These are phyloP conservation scores for Aurifilum marmelostoma DNA, from an alignment of 2,329 filamentous ascomycete species.

Conservation along the genomic window DNA sequence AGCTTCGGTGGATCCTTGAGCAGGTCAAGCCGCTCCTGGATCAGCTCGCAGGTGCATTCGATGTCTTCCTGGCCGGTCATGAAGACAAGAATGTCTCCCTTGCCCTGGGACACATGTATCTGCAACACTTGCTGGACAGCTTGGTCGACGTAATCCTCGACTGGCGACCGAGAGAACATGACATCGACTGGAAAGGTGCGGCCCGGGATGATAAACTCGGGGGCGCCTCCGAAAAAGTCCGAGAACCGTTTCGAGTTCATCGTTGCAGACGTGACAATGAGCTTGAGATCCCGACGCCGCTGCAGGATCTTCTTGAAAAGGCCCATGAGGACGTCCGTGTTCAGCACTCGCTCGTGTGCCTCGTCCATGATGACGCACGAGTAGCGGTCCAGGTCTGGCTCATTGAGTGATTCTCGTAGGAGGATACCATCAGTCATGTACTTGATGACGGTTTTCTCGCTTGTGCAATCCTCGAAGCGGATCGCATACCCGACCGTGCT, in stretches of 20 bases:
- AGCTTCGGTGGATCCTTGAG: conserved; percentile 95
- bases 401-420: conserved; percentile 88
- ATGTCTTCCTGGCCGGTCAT: conserved; percentile 99
- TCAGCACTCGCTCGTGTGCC: conserved; percentile 93
- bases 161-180: conserved; percentile 91
- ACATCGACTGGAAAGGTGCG: conserved; percentile 97
- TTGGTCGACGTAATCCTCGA: conserved; percentile 96
- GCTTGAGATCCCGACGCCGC: conserved; percentile 84
- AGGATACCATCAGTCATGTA: conserved; percentile 99
- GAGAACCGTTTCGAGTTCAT: conserved; percentile 98
- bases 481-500: conserved; percentile 93
- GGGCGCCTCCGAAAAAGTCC: conserved; percentile 92
- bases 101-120: conserved; percentile 92
- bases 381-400: conserved; percentile 91
- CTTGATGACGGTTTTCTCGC: conserved; percentile 93
- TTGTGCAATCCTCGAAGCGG: conserved; percentile 97
- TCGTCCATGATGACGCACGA: conserved; percentile 99
- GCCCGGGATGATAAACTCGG: conserved; percentile 94
- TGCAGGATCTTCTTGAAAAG: conserved; percentile 96
- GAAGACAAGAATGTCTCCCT: conserved; percentile 94
- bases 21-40: conserved; percentile 83
- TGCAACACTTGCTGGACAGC: conserved; percentile 94
- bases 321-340: conserved; percentile 97
- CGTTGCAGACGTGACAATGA: conserved; percentile 97
- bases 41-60: conserved; percentile 90